A percentile compares a stretch with the other conserved stretches of the same genome.
phyloP scores from a whole-genome alignment of 345 rosid genomes.

The Eucalyptus viminalis region DNA sequence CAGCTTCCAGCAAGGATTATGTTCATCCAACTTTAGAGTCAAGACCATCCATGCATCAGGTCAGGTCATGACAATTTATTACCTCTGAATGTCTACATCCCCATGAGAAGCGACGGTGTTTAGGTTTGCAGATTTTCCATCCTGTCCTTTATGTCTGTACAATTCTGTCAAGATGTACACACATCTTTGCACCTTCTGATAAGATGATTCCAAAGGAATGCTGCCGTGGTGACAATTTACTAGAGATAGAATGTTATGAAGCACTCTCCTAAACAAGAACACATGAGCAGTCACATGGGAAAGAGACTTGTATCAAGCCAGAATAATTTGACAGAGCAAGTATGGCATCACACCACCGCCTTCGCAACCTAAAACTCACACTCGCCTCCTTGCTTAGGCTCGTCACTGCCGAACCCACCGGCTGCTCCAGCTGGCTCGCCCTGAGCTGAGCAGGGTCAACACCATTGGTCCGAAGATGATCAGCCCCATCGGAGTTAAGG shows the following conservation, averaged over 20 bases:
- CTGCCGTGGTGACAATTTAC: slow-evolving; percentile 88
- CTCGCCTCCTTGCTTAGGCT: too few relatives aligned
- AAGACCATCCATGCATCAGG: neutral
- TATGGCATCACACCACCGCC: slow-evolving; percentile 28
- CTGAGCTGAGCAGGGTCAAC: too few relatives aligned
- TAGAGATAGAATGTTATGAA: neutral
- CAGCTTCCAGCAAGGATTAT: neutral
- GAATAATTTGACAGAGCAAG: neutral
- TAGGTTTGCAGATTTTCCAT: slow-evolving; percentile 68
- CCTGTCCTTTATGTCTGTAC: slow-evolving; percentile 53
- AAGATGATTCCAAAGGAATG: slow-evolving; percentile 68
- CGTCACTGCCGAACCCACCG: too few relatives aligned
- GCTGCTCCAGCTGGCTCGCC: too few relatives aligned
- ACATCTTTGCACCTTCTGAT: slow-evolving; percentile 63
- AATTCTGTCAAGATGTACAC: slow-evolving; percentile 75
- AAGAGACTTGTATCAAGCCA: neutral
- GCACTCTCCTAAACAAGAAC: neutral
- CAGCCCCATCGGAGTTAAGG: slow-evolving; percentile 74
- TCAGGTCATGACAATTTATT: neutral
- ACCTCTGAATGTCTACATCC: slow-evolving; percentile 85
- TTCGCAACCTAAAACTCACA: slow-evolving; percentile 65
- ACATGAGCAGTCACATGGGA: neutral
- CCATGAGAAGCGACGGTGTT: slow-evolving; percentile 74
- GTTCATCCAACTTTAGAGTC: neutral
- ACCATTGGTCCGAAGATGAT: slow-evolving; percentile 44